A percentile compares a stretch with the other conserved stretches of the same genome.
Evolutionary conservation across 2,329 filamentous ascomycete genomes (phyloP).

Genomic region (Penicillium thymicola): DNA sequence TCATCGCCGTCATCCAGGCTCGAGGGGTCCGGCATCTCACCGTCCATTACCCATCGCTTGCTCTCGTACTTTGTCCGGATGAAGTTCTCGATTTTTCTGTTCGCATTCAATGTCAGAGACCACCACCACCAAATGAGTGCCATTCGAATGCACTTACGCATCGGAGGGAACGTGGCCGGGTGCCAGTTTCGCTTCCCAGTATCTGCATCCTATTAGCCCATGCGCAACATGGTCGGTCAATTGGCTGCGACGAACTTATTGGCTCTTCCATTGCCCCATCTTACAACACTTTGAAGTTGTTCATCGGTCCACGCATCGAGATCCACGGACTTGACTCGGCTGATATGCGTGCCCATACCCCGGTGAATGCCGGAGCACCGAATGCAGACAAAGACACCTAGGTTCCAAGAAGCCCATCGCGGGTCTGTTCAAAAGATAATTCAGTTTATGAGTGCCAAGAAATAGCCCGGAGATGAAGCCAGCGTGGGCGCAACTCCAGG

Average conservation of each 20-base stretch:
- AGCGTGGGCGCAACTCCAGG: conserved; percentile 12
- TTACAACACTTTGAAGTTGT: conserved; percentile 87
- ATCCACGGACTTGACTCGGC: conserved; percentile 95
- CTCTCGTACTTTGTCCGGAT: conserved; percentile 98
- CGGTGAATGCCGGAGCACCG: conserved; percentile 97
- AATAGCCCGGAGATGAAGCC: conserved; percentile 2
- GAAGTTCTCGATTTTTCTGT: conserved; percentile 95
- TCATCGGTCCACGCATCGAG: conserved; percentile 98
- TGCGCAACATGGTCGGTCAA: neutral
- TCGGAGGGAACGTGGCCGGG: conserved; percentile 90
- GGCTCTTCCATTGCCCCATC: conserved; percentile 92
- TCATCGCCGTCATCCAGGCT: conserved; percentile 86
- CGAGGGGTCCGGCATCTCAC: conserved; percentile 86
- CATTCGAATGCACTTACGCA: conserved; percentile 50
- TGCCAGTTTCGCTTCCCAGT: conserved; percentile 95
- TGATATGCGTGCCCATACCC: conserved; percentile 98
- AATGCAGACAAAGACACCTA: conserved; percentile 96
- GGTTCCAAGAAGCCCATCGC: conserved; percentile 98
- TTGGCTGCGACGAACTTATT: conserved; percentile 66
- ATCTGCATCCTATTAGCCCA: conserved; percentile 40
- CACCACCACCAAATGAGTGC: neutral
- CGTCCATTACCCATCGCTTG: conserved; percentile 99
- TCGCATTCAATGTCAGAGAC: conserved; percentile 10
- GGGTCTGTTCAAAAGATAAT: conserved; percentile 61
- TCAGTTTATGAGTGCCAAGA: conserved; percentile 14